Evolutionary conservation across 257 asterid species (phyloP), one percentile per base, ranked within the genome.

Genomic region (Fraxinus cuspidata): DNA sequence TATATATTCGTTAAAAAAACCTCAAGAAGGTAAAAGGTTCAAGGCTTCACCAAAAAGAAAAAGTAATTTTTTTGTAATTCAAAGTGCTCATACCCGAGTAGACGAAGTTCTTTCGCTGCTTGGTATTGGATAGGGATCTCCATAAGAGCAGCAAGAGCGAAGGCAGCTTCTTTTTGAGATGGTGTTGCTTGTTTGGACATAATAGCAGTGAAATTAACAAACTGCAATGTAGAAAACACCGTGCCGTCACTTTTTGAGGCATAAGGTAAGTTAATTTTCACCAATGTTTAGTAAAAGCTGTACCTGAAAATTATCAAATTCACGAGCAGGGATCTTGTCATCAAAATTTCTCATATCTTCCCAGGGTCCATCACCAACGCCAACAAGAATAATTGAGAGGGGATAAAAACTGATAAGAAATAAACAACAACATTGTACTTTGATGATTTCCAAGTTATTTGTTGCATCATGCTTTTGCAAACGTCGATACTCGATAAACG

Each of bases 281-380:
- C 47, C 53, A 65, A 74, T 28, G 18, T 5, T 42, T 16, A 70
- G 67, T 53, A 27, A 63, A 51, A 44, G 73, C 21, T 67, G 44
- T 77, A 89, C 96, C 95, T 92, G 97, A 84, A 92, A 91, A 82
- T 92, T 92, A 79, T 92, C 97, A 40, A 91, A 90, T 53, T 84
- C 86, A 13, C 95, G 90, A 69, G 89, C 85, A 82, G 95, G 96
- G 83, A 92, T 87, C 72, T 81, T 90, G 86, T 92, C 97, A 72
- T 92, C 97, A 77, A 92, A 92, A 71, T 79, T 92, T 87, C 81
- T 84, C 97, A 92, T 89, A 80, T 92, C 96, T 71, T 92, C 94
- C 97, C 97, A 92, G 38, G 97, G 97, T 80, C 97, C 97, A 81
- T 92, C 97, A 2, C 97, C 97, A 83, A 92, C 96, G 3, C 97